Conservation (phyloP, 139 green algal genomes). For the Asterochloris erici region DNA sequence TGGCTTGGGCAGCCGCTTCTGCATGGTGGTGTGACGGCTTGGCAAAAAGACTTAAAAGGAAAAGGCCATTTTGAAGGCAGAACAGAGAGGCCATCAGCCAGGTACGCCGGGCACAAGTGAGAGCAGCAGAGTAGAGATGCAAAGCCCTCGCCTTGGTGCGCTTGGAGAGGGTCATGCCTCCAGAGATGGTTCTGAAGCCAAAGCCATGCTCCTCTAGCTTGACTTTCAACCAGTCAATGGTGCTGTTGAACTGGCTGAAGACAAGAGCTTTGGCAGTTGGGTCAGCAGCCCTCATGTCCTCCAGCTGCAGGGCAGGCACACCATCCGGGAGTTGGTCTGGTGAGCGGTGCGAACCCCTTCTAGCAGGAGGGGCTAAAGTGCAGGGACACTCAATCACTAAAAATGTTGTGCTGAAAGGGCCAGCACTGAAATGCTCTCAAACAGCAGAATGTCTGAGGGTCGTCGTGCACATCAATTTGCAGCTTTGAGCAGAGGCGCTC, state of each 20-base stretch:
- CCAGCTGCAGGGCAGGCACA: constrained; percentile 33
- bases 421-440: neutral
- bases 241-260: constrained; percentile 60
- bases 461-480: too few relatives aligned
- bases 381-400: neutral
- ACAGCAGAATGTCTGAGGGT: too few relatives aligned
- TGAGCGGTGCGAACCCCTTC: neutral
- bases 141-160: constrained; percentile 27
- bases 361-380: neutral
- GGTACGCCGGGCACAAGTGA: neutral
- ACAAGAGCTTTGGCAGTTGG: constrained; percentile 66
- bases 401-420: neutral
- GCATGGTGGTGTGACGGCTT: too few relatives aligned
- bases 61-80: too few relatives aligned
- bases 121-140: neutral
- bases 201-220: constrained; percentile 50
- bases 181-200: constrained; percentile 49
- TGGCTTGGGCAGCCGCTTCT: neutral
- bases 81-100: too few relatives aligned
- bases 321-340: too few relatives aligned
- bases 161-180: constrained; percentile 60
- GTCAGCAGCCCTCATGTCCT: constrained; percentile 53
- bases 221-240: constrained; percentile 60
- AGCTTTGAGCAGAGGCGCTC: too few relatives aligned
- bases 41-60: too few relatives aligned